A percentile compares a stretch with the other conserved stretches of the same genome.
Conservation (phyloP, 345 rosid species). For the Murraya koenigii region DNA sequence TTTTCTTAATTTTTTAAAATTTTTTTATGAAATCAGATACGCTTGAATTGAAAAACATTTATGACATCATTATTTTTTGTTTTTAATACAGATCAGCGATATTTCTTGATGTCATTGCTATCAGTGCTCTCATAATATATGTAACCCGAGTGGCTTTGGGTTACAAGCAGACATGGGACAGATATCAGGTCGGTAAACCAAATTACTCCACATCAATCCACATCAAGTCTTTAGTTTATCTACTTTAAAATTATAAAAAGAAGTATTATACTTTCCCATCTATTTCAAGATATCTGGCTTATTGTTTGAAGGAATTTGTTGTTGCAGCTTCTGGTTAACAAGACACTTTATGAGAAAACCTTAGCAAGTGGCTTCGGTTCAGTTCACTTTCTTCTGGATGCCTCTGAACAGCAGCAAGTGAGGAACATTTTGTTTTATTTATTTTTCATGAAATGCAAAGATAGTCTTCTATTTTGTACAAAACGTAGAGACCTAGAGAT, state of each 20-base stretch:
- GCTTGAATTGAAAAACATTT: background rate
- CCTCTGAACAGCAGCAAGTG: slow-evolving; percentile 95
- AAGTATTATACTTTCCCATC: background rate
- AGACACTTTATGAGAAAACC: slow-evolving; percentile 94
- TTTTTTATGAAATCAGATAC: background rate
- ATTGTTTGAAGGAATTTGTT: slow-evolving; percentile 19
- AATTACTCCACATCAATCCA: slow-evolving; percentile 1
- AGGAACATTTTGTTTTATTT: slow-evolving; percentile 22
- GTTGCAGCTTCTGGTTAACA: slow-evolving; percentile 82
- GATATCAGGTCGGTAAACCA: slow-evolving; percentile 75
- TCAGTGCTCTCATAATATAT: slow-evolving; percentile 76
- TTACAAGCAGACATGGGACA: slow-evolving; percentile 97
- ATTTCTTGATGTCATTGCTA: slow-evolving; percentile 79
- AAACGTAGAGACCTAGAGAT: background rate
- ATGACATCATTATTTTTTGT: background rate
- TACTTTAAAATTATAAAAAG: background rate
- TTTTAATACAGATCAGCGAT: slow-evolving; percentile 67
- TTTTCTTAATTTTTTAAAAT: no score
- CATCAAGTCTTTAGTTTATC: no score
- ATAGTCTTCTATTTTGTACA: background rate
- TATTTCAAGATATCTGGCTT: slow-evolving; percentile 8
- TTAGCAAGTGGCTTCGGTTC: slow-evolving; percentile 96
- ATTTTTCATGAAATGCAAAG: slow-evolving; percentile 5
- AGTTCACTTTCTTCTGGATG: slow-evolving; percentile 93
- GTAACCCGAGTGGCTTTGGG: slow-evolving; percentile 86